Evolutionary conservation across 495 filamentous ascomycete genomes (phyloP).

Genomic region (Aspergillus baeticus): DNA sequence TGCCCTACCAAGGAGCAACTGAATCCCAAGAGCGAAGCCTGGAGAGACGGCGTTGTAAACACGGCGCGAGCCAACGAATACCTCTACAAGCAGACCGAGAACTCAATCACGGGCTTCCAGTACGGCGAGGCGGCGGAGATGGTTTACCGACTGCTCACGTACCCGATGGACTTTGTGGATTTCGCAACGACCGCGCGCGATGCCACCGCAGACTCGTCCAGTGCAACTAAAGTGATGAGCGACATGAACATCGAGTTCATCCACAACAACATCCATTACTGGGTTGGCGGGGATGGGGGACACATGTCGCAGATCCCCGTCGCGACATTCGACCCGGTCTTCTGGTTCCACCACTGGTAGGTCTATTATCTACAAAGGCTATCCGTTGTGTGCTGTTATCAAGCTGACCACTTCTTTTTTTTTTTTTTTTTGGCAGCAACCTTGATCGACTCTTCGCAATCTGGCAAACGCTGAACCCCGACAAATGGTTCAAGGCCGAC

Average conservation of each 20-base stretch:
- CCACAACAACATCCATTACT: background rate
- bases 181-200: background rate
- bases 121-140: background rate
- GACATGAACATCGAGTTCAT: conserved; percentile 1
- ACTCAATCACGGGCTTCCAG: background rate
- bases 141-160: background rate
- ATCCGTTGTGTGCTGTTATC: background rate
- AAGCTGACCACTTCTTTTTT: no score
- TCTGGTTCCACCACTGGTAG: background rate
- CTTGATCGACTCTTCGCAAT: background rate
- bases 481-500: background rate
- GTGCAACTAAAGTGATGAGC: background rate
- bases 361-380: no score
- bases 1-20: background rate
- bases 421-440: background rate
- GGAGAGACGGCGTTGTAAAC: background rate
- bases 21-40: background rate
- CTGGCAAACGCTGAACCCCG: background rate
- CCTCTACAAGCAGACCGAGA: background rate
- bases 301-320: background rate
- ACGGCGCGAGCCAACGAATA: background rate
- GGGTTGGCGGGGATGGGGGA: background rate
- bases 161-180: background rate
- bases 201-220: background rate
- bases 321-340: background rate